Evolutionary conservation across 306 rosid species (phyloP).

Genomic region (Argentina anserina): DNA sequence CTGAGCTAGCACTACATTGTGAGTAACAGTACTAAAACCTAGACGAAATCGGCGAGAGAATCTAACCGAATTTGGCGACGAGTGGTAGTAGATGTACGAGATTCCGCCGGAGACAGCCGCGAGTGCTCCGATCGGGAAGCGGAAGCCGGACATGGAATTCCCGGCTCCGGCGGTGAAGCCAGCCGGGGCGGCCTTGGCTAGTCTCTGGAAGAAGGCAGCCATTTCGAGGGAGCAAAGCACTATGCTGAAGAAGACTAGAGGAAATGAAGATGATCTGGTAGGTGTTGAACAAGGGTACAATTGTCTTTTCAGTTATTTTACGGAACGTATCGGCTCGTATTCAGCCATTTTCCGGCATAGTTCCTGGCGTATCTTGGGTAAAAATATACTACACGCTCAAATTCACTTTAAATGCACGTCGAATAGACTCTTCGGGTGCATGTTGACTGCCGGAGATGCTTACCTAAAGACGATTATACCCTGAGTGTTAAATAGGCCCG

Average conservation of each 20-base stretch:
- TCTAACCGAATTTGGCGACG: conserved; percentile 61
- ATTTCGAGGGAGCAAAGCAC: conserved; percentile 30
- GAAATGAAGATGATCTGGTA: background rate
- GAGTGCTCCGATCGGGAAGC: conserved; percentile 59
- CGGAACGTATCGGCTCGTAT: no score
- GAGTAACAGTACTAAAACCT: conserved; percentile 10
- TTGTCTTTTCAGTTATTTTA: no score
- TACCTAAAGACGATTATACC: no score
- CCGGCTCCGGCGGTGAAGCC: conserved; percentile 30
- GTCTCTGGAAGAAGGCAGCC: conserved; percentile 65
- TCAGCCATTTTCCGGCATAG: no score
- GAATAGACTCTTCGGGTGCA: no score
- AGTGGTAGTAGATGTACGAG: conserved; percentile 58
- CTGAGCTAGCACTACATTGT: background rate
- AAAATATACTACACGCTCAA: no score
- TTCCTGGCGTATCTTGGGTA: no score
- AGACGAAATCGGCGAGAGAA: background rate
- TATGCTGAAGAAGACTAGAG: background rate
- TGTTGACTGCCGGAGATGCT: no score
- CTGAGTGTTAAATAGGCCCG: background rate
- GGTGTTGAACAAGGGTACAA: background rate
- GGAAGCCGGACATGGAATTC: conserved; percentile 49
- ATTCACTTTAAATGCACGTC: no score
- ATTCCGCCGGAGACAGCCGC: conserved; percentile 85
- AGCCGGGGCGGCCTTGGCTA: conserved; percentile 57